Base-by-base conservation (phyloP, 805 yeast genomes). In the Yarrowia alimentaria region DNA sequence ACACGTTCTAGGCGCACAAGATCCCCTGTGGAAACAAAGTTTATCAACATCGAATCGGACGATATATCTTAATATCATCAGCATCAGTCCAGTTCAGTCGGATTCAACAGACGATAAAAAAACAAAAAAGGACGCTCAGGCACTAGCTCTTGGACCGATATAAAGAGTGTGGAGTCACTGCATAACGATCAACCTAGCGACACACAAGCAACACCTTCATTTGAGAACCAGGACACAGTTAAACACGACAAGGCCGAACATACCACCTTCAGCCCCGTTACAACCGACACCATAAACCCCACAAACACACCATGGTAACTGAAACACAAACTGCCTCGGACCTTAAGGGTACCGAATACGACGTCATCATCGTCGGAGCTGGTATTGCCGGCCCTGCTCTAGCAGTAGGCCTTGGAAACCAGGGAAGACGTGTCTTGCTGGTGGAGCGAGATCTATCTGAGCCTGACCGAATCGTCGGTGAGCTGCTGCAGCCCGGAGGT, bases 391-490 rank as follows among this genome's bases (percentile, higher is more conserved):
- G 99, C 1, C 96, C 99, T 2, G 82, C 91, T 52, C 74, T 91
- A 14, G 97, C 97, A 34, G 84, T 89, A 1, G 89, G 85, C 3
- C 69, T 93, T 51, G 98, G 96, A 1, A 76, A 91, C 59, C 94
- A 86, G 61, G 98, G 98, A 24, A 76, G 95, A 58, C 75, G 76
- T 47, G 97, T 93, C 6, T 66, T 84, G 48, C 74, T 84, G 16
- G 64, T 80, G 14, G 99, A 93, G 64, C 77, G 96, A 56, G 96
- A 88, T 63, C 86, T 96, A 87, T 66, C 78, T 16, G 84, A 80
- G 65, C 99, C 99, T 1, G 96, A 93, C 66, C 76, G 99, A 58
- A 93, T 93, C 53, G 98, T 93, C 24, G 99, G 99, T 31, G 99
- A 93, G 66, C 75, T 93, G 61, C 75, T 93, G 76, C 99, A 93